A percentile compares a stretch with the other conserved stretches of the same genome.
phyloP scores from a whole-genome alignment of 208 protist species.

The Herpetomonas samuelpessoai region DNA sequence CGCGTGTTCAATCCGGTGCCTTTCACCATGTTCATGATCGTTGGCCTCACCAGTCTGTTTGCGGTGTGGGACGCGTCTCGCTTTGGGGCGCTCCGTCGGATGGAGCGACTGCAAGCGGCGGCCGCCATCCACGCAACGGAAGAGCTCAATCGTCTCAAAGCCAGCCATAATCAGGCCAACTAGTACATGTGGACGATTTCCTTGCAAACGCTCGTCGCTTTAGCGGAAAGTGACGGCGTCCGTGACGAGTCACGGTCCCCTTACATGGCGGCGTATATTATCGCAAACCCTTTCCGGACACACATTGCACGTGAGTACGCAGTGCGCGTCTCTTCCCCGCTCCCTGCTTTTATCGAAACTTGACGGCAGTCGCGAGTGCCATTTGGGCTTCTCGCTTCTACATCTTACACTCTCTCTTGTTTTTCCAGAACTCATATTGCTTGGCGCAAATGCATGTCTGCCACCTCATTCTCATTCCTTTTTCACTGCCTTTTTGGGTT shows the following conservation, averaged over 20 bases:
- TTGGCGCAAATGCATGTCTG: background rate
- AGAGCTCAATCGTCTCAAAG: background rate
- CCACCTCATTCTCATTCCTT: conserved; percentile 2
- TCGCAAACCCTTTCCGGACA: too few relatives aligned
- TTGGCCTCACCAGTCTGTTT: background rate
- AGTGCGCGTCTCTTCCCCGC: too few relatives aligned
- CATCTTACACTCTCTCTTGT: background rate
- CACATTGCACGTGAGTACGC: too few relatives aligned
- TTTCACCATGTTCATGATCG: conserved; percentile 7
- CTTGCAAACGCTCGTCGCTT: too few relatives aligned
- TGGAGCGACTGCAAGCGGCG: background rate
- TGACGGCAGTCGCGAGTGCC: too few relatives aligned
- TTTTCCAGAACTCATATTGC: background rate
- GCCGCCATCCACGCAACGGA: background rate
- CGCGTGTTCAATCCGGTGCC: conserved; percentile 14
- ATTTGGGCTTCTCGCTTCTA: background rate
- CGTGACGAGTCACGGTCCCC: too few relatives aligned
- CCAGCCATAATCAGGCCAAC: background rate
- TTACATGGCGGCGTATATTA: too few relatives aligned
- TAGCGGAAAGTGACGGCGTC: too few relatives aligned
- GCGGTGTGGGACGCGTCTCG: background rate
- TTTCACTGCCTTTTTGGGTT: background rate
- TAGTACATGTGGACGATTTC: too few relatives aligned
- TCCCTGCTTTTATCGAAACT: too few relatives aligned
- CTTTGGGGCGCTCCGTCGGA: background rate